These are phyloP conservation scores for Aspergillus sclerotioniger DNA, from an alignment of 495 filamentous ascomycete genomes.

Conservation along the genomic window DNA sequence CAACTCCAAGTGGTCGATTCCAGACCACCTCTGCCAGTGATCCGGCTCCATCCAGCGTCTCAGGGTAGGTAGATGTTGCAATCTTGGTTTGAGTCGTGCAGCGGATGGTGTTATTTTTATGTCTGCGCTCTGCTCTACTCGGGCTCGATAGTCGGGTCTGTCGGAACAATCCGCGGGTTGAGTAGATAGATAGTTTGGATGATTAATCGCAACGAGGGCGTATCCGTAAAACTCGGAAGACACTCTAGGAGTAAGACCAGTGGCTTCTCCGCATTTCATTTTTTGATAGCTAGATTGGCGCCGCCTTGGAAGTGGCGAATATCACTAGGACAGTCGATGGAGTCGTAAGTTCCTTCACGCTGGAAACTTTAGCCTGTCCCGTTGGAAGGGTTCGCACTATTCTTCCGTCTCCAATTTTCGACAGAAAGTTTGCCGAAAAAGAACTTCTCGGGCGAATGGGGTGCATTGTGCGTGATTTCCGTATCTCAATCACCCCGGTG, in stretches of 20 bases:
- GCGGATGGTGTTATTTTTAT: too few species aligned
- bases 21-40: neutral
- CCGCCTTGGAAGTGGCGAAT: neutral
- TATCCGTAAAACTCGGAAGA: too few species aligned
- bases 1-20: neutral
- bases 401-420: neutral
- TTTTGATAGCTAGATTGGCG: neutral
- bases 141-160: neutral
- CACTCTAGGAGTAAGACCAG: neutral
- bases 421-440: neutral
- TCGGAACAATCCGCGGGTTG: neutral
- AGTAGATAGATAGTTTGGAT: neutral
- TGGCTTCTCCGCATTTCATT: neutral
- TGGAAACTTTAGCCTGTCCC: slow-evolving; percentile 1
- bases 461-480: neutral
- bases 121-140: neutral
- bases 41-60: neutral
- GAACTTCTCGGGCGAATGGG: neutral
- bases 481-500: neutral
- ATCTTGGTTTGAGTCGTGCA: too few species aligned
- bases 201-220: neutral
- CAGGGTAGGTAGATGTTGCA: too few species aligned
- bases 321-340: neutral
- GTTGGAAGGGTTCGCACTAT: slow-evolving; percentile 9
- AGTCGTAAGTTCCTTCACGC: neutral